phyloP scores from a whole-genome alignment of 805 yeast genomes.

The baker's yeast (Saccharomyces cerevisiae) region DNA sequence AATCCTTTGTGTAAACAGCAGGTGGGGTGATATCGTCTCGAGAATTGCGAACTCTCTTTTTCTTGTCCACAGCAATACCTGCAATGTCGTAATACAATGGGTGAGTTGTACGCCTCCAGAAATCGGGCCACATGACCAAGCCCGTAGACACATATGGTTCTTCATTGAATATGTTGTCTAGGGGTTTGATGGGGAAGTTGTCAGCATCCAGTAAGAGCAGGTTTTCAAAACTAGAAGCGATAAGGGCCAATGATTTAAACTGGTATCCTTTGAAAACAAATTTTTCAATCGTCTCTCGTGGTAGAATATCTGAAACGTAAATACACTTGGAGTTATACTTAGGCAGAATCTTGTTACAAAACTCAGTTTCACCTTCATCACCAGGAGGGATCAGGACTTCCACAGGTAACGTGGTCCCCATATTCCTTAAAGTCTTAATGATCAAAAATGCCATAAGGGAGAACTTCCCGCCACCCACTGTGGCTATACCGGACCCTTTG shows the following conservation, averaged over 20 bases:
- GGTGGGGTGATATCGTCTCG: slow-evolving; percentile 32
- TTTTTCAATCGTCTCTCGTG: slow-evolving; percentile 35
- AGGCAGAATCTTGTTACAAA: slow-evolving; percentile 57
- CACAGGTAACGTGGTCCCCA: slow-evolving; percentile 56
- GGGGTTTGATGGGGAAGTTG: slow-evolving; percentile 59
- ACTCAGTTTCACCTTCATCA: slow-evolving; percentile 49
- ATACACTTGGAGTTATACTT: slow-evolving; percentile 51
- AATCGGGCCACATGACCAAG: slow-evolving; percentile 74
- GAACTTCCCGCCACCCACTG: slow-evolving; percentile 74
- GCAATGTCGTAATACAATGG: slow-evolving; percentile 69
- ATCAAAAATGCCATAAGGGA: slow-evolving; percentile 64
- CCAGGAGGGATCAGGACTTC: slow-evolving; percentile 66
- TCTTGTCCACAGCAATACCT: slow-evolving; percentile 41
- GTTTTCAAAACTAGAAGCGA: slow-evolving; percentile 69
- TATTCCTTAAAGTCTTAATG: slow-evolving; percentile 51
- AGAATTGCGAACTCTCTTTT: slow-evolving; percentile 33
- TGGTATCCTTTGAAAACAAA: slow-evolving; percentile 53
- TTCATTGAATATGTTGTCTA: slow-evolving; percentile 50
- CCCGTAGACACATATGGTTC: slow-evolving; percentile 50
- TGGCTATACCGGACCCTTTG: slow-evolving; percentile 39
- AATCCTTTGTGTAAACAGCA: slow-evolving; percentile 19
- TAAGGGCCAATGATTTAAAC: slow-evolving; percentile 59
- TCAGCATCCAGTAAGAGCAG: slow-evolving; percentile 71
- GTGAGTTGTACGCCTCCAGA: slow-evolving; percentile 78
- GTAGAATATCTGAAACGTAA: slow-evolving; percentile 49